phyloP scores from a whole-genome alignment of 2,329 filamentous ascomycete genomes.

The Trichoderma sp. region DNA sequence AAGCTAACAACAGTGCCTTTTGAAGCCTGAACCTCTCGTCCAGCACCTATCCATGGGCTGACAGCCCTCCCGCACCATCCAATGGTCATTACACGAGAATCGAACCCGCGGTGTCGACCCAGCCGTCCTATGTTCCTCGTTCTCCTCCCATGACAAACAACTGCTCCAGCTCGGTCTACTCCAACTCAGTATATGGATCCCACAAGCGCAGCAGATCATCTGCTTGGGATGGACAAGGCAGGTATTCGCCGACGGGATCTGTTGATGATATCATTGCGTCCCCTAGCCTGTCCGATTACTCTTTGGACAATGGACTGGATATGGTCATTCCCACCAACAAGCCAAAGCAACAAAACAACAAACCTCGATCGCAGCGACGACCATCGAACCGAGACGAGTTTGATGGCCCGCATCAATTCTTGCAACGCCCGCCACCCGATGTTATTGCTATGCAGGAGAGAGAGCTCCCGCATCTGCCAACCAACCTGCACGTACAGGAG shows the following conservation, averaged over 20 bases:
- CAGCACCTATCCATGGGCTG: constrained; percentile 32
- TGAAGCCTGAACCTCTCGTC: constrained; percentile 45
- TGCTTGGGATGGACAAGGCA: constrained; percentile 47
- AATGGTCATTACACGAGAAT: constrained; percentile 38
- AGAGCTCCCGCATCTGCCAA: constrained; percentile 77
- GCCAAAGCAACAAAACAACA: constrained; percentile 44
- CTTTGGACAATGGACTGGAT: constrained; percentile 50
- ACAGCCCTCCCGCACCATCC: constrained; percentile 25
- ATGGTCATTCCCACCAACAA: constrained; percentile 40
- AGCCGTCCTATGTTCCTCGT: constrained; percentile 42
- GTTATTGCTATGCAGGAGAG: constrained; percentile 74
- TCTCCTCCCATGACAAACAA: constrained; percentile 41
- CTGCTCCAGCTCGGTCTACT: constrained; percentile 24
- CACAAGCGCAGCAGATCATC: constrained; percentile 31
- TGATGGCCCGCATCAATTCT: constrained; percentile 79
- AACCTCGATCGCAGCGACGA: constrained; percentile 59
- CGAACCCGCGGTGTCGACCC: constrained; percentile 39
- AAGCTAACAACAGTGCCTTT: constrained; percentile 34
- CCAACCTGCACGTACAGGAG: constrained; percentile 77
- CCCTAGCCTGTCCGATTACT: constrained; percentile 59
- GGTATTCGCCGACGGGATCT: constrained; percentile 57
- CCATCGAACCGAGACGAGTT: constrained; percentile 85
- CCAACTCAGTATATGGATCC: constrained; percentile 20
- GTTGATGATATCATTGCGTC: constrained; percentile 58
- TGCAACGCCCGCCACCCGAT: constrained; percentile 68